phyloP scores from a whole-genome alignment of 768 basidiomycete genomes.

The Paxillus involutus region DNA sequence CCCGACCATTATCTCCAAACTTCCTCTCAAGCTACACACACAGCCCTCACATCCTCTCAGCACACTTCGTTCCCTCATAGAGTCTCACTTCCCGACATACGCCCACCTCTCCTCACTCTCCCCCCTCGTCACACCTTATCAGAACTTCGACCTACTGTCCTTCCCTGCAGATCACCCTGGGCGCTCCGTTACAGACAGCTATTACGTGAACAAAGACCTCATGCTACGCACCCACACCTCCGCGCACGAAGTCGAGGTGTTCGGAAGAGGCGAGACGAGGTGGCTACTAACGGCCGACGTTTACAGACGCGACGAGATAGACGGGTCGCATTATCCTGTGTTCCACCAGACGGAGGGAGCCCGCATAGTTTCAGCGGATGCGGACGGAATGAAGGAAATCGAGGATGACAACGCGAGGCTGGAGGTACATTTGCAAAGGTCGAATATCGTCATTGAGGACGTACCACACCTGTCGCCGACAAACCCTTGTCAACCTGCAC shows the following conservation, averaged over 20 bases:
- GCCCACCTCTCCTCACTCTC: conserved; percentile 74
- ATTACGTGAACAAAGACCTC: conserved; percentile 87
- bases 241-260: conserved; percentile 96
- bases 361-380: conserved; percentile 66
- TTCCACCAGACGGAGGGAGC: conserved; percentile 99
- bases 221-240: conserved; percentile 98
- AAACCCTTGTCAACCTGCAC: conserved; percentile 80
- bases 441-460: conserved; percentile 88
- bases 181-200: conserved; percentile 85
- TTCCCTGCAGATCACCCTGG: conserved; percentile 95
- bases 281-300: conserved; percentile 98
- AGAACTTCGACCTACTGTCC: conserved; percentile 97
- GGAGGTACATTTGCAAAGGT: conserved; percentile 54
- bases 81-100: conserved; percentile 79
- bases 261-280: conserved; percentile 67
- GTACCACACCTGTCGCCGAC: conserved; percentile 66
- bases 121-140: conserved; percentile 84
- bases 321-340: conserved; percentile 93
- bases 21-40: conserved; percentile 73
- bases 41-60: conserved; percentile 80
- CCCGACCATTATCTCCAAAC: conserved; percentile 79
- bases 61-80: conserved; percentile 81
- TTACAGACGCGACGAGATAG: conserved; percentile 97
- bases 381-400: conserved; percentile 58
- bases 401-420: conserved; percentile 71